Base-by-base conservation (phyloP, 768 basidiomycete species). In the Lactifluus volemus region DNA sequence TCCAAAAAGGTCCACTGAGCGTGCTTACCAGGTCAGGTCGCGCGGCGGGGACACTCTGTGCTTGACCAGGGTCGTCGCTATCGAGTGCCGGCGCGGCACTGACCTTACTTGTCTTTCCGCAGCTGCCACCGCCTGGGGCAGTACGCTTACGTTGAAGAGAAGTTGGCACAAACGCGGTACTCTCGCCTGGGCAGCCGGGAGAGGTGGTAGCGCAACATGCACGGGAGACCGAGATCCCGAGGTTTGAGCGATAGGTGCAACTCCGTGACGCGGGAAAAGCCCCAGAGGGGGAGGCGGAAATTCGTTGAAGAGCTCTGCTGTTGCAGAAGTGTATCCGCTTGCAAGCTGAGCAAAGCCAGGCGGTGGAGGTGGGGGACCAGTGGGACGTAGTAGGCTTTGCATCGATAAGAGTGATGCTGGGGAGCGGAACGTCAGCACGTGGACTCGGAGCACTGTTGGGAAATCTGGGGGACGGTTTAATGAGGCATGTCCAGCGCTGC, bases 131-230 rank as follows among this genome's bases (percentile, higher is more conserved):
- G 2, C 58, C 29, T 6, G 51, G 34, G 9, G 49, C 45, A 10
- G 70, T 65, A 61, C 80, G 86, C 73, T 88, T 93, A 50, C 90
- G 83, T 72, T 91, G 92, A 54, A 96, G 73, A 3, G 88, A 78
- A 2, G 85, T 71, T 4, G 97, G 97, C 4, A 98, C 83, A 68
- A 99, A 98, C 0, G 89, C 84, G 0, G 92, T 96, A 9, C 89
- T 88, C 71, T 99, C 48, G 73, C 75, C 10, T 77, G 72, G 9
- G 73, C 61, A 2, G 65, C 52, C 15, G 72, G 64, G 12, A 68
- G 69, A 75, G 76, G 56, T 76, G 74, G 2, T 71, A 70, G 60
- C 32, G 68, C 53, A 48, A 69, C 34, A 51, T 69, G 62, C 32
- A 70, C 65, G 12, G 69, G 29, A 15, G 38, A 4, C 14, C 61